Evolutionary conservation across 306 rosid genomes (phyloP), one percentile per base, ranked within the genome.

Genomic region (Morella rubra): DNA sequence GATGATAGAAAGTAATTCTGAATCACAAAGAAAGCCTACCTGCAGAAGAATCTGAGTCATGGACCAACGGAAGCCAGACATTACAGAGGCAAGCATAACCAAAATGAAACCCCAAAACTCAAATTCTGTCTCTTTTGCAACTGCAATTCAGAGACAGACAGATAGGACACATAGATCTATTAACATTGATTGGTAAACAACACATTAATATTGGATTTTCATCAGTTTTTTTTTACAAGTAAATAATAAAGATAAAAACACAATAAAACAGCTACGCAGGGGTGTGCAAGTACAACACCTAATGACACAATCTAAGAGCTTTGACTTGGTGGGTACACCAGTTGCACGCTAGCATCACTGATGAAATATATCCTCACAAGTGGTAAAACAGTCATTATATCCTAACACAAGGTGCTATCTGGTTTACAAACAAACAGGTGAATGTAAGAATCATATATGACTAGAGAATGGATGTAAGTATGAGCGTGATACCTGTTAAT

Each of bases 61-160:
- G 74, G 90, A 92, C 98, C 96, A 95, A 42, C 98, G 96, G 72
- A 95, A 95, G 75, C n/a, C n/a, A n/a, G n/a, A n/a, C n/a, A n/a
- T n/a, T n/a, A n/a, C n/a, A n/a, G n/a, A n/a, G 79, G 97, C 99
- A 82, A 95, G 97, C 97, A 95, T 95, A 72, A 95, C 97, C 81
- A 95, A 93, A 76, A 85, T 62, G 69, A 92, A 95, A 52, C 98
- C 98, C 90, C 85, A 86, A 67, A 95, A 74, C 79, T 32, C 37
- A 32, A 92, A 92, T 78, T 95, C 97, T 40, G 97, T 90, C 82
- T 89, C 97, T 81, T 92, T 95, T 16, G 96, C 82, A 81, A 95
- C 98, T 95, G 90, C 75, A 64, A 66, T 47, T 49, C 71, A 20
- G 37, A 32, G 37, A 32, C 37, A 32, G 37, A 60, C 53, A 67